phyloP scores from a whole-genome alignment of 2,329 filamentous ascomycete species.

The Didymella pinodella region DNA sequence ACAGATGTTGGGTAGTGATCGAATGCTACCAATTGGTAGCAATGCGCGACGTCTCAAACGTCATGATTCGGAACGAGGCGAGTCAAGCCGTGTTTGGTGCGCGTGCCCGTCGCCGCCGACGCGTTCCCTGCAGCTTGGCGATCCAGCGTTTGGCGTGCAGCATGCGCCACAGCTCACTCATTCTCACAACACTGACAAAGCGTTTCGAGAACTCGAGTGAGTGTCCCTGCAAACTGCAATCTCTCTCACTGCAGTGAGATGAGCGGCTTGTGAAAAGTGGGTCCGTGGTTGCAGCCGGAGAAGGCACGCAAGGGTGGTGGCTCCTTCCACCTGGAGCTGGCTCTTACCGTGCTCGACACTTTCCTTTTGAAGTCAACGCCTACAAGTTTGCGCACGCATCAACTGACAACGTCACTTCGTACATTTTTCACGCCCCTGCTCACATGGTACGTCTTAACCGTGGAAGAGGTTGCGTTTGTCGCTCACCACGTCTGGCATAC shows the following conservation, averaged over 20 bases:
- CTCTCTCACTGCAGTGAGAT: neutral
- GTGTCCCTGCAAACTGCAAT: neutral
- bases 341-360: slow-evolving; percentile 1
- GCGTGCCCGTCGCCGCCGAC: slow-evolving; percentile 10
- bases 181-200: slow-evolving; percentile 1
- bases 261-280: neutral
- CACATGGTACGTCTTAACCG: slow-evolving; percentile 16
- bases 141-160: slow-evolving; percentile 4
- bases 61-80: slow-evolving; percentile 17
- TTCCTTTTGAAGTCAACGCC: neutral
- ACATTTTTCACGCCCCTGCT: neutral
- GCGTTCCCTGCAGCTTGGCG: slow-evolving; percentile 22
- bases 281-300: neutral
- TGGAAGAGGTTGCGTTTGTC: slow-evolving; percentile 1
- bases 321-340: neutral
- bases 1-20: neutral
- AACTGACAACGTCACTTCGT: neutral
- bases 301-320: neutral
- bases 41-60: slow-evolving; percentile 10
- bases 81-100: slow-evolving; percentile 8
- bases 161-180: slow-evolving; percentile 8
- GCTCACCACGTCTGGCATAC: slow-evolving; percentile 7
- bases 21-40: slow-evolving; percentile 3
- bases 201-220: neutral
- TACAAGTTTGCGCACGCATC: slow-evolving; percentile 1